These are phyloP conservation scores for Fusarium pininemorale DNA, from an alignment of 2,329 filamentous ascomycete species.

Conservation along the genomic window DNA sequence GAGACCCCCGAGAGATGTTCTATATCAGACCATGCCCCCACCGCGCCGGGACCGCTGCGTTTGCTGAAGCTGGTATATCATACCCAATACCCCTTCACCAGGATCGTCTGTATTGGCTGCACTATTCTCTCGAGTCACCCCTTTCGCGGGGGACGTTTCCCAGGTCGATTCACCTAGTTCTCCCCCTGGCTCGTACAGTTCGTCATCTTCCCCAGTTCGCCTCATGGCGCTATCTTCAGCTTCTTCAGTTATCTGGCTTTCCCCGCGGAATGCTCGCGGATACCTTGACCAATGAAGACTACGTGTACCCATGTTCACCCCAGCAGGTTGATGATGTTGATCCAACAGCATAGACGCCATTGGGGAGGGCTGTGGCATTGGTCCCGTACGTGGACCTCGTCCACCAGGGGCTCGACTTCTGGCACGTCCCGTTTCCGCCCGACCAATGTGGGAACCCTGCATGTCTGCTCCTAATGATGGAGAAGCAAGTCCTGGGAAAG, in stretches of 20 bases:
- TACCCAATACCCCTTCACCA: conserved; percentile 64
- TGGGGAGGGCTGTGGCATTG: conserved; percentile 65
- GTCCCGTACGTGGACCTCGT: conserved; percentile 45
- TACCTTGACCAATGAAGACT: conserved; percentile 59
- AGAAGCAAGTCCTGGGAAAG: conserved; percentile 76
- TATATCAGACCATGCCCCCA: conserved; percentile 49
- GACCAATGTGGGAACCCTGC: conserved; percentile 57
- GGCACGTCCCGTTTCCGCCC: conserved; percentile 55
- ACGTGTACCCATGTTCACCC: conserved; percentile 55
- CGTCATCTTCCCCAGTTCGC: conserved; percentile 61
- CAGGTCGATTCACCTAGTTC: conserved; percentile 67
- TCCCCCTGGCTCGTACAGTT: conserved; percentile 61
- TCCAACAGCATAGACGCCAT: conserved; percentile 79
- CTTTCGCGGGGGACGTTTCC: conserved; percentile 65
- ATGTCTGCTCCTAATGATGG: conserved; percentile 66
- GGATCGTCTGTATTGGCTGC: conserved; percentile 55
- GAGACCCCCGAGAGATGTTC: not conserved
- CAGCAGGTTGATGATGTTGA: conserved; percentile 75
- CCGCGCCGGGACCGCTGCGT: conserved; percentile 61
- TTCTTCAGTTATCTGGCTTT: conserved; percentile 65
- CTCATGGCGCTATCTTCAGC: conserved; percentile 54
- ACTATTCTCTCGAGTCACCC: conserved; percentile 63
- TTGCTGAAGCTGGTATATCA: conserved; percentile 68
- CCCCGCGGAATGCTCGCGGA: conserved; percentile 57
- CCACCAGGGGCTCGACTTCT: conserved; percentile 52